phyloP scores from a whole-genome alignment of 768 basidiomycete species.

The Coprinopsis strossmayeri region DNA sequence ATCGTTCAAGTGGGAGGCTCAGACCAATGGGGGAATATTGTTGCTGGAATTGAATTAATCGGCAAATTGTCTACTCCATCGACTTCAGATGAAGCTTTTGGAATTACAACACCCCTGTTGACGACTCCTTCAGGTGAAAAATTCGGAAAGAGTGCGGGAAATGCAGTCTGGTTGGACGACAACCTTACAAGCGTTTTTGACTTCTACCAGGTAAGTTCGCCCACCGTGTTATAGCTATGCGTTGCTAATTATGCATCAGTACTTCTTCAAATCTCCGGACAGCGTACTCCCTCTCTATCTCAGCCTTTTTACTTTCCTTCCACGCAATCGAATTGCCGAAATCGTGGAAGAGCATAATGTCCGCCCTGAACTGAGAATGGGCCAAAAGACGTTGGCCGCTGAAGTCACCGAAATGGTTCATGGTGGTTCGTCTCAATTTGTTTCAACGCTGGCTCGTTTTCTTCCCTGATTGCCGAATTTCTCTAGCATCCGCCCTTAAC shows the following conservation, averaged over 20 bases:
- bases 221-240: neutral
- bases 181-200: slow-evolving; percentile 80
- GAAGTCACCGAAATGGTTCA: slow-evolving; percentile 54
- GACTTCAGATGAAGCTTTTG: slow-evolving; percentile 43
- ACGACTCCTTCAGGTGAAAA: slow-evolving; percentile 89
- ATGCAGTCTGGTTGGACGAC: slow-evolving; percentile 87
- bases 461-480: neutral
- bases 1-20: slow-evolving; percentile 91
- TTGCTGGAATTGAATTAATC: slow-evolving; percentile 90
- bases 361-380: slow-evolving; percentile 36
- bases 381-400: slow-evolving; percentile 42
- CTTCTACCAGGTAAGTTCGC: slow-evolving; percentile 75
- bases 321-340: slow-evolving; percentile 47
- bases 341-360: slow-evolving; percentile 59
- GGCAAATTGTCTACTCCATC: slow-evolving; percentile 35
- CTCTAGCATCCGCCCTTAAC: slow-evolving; percentile 29
- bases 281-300: slow-evolving; percentile 76
- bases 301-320: slow-evolving; percentile 75
- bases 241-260: slow-evolving; percentile 42
- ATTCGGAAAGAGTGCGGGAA: slow-evolving; percentile 96
- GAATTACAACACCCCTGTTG: slow-evolving; percentile 89
- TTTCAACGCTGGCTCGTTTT: neutral
- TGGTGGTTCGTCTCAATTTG: slow-evolving; percentile 19
- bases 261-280: slow-evolving; percentile 81
- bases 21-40: slow-evolving; percentile 98